These are phyloP conservation scores for Leccinum subfulvum DNA, from an alignment of 1,284 basidiomycete genomes.

Conservation along the genomic window DNA sequence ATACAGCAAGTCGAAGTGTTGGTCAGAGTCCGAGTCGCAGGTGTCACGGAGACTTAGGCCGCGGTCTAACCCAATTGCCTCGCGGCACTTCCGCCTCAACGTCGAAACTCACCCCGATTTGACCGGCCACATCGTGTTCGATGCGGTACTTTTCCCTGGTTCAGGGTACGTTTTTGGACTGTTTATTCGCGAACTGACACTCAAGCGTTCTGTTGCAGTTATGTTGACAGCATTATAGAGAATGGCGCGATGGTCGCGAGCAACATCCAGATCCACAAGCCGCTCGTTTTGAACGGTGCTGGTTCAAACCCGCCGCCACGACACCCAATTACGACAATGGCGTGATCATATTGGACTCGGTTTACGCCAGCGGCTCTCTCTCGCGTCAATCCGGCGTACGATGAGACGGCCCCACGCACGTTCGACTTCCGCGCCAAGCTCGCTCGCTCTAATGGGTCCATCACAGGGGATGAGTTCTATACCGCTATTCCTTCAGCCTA, in stretches of 20 bases:
- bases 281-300: conserved; percentile 23
- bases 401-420: conserved; percentile 18
- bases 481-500: conserved; percentile 25
- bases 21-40: conserved; percentile 24
- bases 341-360: conserved; percentile 26
- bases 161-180: conserved; percentile 23
- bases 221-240: conserved; percentile 32
- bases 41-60: conserved; percentile 23
- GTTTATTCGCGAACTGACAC: background rate
- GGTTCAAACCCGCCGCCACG: conserved; percentile 26
- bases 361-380: conserved; percentile 30
- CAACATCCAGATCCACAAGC: conserved; percentile 28
- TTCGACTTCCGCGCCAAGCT: conserved; percentile 28
- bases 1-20: conserved; percentile 20
- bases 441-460: conserved; percentile 13
- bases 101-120: conserved; percentile 29
- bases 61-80: conserved; percentile 25
- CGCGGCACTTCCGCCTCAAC: conserved; percentile 27
- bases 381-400: conserved; percentile 26
- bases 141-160: conserved; percentile 29
- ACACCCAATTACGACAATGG: conserved; percentile 24
- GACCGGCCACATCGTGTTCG: conserved; percentile 31
- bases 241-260: conserved; percentile 32
- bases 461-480: conserved; percentile 29
- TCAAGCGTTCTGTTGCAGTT: conserved; percentile 12